phyloP scores from a whole-genome alignment of 148 eudicot genomes.

The Polygonum aviculare region DNA sequence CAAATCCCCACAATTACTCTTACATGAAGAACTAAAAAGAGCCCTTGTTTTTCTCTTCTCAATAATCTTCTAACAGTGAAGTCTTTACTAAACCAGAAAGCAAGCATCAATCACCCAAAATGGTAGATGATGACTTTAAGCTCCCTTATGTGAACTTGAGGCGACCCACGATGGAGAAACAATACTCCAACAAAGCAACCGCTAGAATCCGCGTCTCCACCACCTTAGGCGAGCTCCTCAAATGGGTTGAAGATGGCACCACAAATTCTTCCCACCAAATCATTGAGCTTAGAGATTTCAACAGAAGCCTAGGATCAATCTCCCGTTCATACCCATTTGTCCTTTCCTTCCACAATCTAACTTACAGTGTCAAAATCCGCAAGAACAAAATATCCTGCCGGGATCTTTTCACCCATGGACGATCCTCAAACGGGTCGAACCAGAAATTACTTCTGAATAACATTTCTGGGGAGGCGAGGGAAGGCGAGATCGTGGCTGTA shows the following conservation, averaged over 20 bases:
- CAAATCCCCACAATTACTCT: neutral
- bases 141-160: slow-evolving; percentile 56
- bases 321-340: slow-evolving; percentile 33
- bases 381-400: slow-evolving; percentile 14
- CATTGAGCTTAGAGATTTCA: slow-evolving; percentile 19
- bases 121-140: slow-evolving; percentile 15
- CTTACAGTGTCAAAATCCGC: slow-evolving; percentile 47
- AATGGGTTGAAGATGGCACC: slow-evolving; percentile 29
- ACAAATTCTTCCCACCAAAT: slow-evolving; percentile 22
- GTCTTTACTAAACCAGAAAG: neutral
- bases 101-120: slow-evolving; percentile 6
- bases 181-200: slow-evolving; percentile 21
- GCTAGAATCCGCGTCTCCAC: slow-evolving; percentile 29
- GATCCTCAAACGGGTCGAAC: neutral
- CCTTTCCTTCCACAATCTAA: slow-evolving; percentile 57
- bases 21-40: neutral
- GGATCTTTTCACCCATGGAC: slow-evolving; percentile 7
- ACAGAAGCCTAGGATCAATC: neutral
- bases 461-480: slow-evolving; percentile 47
- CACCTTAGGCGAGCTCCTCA: slow-evolving; percentile 60
- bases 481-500: slow-evolving; percentile 59
- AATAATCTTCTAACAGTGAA: neutral
- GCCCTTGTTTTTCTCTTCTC: neutral
- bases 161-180: slow-evolving; percentile 40
- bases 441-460: slow-evolving; percentile 28